Evolutionary conservation across 345 rosid genomes (phyloP), one percentile per base, ranked within the genome.

Genomic region (Adansonia digitata): DNA sequence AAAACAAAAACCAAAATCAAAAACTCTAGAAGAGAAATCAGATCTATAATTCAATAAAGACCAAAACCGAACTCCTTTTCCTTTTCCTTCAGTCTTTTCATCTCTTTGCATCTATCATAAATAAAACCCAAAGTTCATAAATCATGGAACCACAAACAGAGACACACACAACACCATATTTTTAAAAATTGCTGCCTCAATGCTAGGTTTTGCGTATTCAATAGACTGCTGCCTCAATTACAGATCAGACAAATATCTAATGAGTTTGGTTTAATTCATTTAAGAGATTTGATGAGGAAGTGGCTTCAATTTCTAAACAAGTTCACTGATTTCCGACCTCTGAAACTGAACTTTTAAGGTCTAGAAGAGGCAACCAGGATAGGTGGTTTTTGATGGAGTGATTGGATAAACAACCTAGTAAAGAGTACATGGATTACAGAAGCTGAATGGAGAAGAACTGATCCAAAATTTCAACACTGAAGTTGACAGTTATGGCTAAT

Each of bases 291-390:
- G 65, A 15, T 59, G 42, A 5, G 65, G 37, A 59, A 27, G n/a
- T 59, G 63, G 63, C 35, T 59, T 37, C 63, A 59, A 59, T 59
- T 56, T 56, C 17, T 53, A 22, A 53, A 53, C 59, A 53, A 53
- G 59, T n/a, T 53, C 59, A 20, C 14, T 18, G 4, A 8, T 52
- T 26, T 29, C 62, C 34, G 11, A 24, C 34, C n/a, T 59, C 31
- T 5, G 9, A 59, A 29, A 29, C 18, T 26, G 18, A 59, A 27
- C 5, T 5, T 10, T 5, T 59, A 59, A 27, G 37, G 37, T 59
- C 10, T 56, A 24, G 34, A 56, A 56, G 29, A 22, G 34, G 61
- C 13, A 56, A 26, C 13, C 24, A 56, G 17, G 2, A 24, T 24
- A 56, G 17, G 61, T 12, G 11, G 26, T 1, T 24, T 56, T 10